phyloP scores from a whole-genome alignment of 495 filamentous ascomycete genomes.

The Penicillium turbatum region DNA sequence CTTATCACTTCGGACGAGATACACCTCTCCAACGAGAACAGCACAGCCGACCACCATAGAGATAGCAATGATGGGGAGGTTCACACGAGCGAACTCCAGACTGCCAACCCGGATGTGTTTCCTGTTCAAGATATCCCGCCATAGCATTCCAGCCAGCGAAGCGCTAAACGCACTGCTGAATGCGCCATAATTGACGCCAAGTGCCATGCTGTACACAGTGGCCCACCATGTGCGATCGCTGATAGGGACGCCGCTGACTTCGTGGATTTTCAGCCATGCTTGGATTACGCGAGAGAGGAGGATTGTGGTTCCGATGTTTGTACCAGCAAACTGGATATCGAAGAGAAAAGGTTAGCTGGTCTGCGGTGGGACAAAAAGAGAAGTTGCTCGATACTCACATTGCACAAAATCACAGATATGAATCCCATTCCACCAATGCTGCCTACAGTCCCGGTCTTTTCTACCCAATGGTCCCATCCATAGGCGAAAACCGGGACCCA shows the following conservation, averaged over 20 bases:
- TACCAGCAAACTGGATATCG: constrained; percentile 56
- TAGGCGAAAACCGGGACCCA: constrained; percentile 64
- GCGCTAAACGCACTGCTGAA: constrained; percentile 65
- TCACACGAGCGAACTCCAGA: constrained; percentile 58
- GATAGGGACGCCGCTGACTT: constrained; percentile 37
- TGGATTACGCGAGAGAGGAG: constrained; percentile 62
- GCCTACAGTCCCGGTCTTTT: constrained; percentile 59
- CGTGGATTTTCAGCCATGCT: constrained; percentile 55
- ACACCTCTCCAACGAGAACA: constrained; percentile 57
- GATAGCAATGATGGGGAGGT: constrained; percentile 63
- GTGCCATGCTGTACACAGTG: constrained; percentile 62
- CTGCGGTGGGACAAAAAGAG: too few species aligned
- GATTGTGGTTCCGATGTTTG: constrained; percentile 67
- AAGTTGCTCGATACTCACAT: constrained; percentile 44
- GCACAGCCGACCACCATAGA: constrained; percentile 58
- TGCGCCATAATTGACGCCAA: constrained; percentile 65
- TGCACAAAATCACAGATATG: constrained; percentile 62
- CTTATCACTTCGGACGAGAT: constrained; percentile 37
- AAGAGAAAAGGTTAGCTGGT: background rate
- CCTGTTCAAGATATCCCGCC: constrained; percentile 59
- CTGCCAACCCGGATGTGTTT: constrained; percentile 57
- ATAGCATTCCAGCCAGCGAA: constrained; percentile 60
- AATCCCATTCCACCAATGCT: constrained; percentile 64
- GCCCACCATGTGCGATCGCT: constrained; percentile 60
- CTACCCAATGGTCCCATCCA: constrained; percentile 65